Evolutionary conservation across 2,329 filamentous ascomycete genomes (phyloP).

Genomic region (Apiospora rasikravindrae): DNA sequence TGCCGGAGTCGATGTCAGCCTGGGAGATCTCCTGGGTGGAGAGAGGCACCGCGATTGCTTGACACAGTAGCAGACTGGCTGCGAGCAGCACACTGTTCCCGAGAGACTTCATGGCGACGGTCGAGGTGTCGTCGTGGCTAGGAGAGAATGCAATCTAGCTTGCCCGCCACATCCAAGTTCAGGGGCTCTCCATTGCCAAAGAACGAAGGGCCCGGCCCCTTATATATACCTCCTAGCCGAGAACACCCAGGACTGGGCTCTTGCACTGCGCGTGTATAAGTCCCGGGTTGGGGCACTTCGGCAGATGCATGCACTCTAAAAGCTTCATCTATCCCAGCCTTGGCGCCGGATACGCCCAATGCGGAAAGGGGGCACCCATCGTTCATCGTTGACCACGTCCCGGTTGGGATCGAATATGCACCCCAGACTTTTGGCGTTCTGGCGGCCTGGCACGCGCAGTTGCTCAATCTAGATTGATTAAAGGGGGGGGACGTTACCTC

Average conservation of each 20-base stretch:
- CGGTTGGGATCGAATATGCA: not conserved
- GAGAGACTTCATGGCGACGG: not conserved
- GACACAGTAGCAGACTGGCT: not conserved
- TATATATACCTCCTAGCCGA: not conserved
- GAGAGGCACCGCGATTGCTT: not conserved
- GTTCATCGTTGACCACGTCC: not conserved
- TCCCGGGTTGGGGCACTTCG: not conserved
- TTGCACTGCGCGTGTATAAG: not conserved
- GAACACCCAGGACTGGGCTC: not conserved
- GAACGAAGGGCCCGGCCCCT: not conserved
- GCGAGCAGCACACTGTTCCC: not conserved
- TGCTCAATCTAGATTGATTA: slow-evolving; percentile 12
- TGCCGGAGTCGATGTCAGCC: slow-evolving; percentile 36
- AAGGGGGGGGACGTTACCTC: not conserved
- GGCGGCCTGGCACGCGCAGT: not conserved
- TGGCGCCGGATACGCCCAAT: slow-evolving; percentile 1
- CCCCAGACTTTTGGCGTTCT: slow-evolving; percentile 8
- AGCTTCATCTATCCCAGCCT: slow-evolving; percentile 1
- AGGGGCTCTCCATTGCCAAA: not conserved
- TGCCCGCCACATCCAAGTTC: not conserved
- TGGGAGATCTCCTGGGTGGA: slow-evolving; percentile 27
- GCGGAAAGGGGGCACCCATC: not conserved
- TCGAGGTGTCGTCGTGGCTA: not conserved
- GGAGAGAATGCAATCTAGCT: not conserved
- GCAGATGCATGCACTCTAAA: slow-evolving; percentile 4